Evolutionary conservation across 2,329 filamentous ascomycete genomes (phyloP).

Genomic region (Colletotrichum camelliae): DNA sequence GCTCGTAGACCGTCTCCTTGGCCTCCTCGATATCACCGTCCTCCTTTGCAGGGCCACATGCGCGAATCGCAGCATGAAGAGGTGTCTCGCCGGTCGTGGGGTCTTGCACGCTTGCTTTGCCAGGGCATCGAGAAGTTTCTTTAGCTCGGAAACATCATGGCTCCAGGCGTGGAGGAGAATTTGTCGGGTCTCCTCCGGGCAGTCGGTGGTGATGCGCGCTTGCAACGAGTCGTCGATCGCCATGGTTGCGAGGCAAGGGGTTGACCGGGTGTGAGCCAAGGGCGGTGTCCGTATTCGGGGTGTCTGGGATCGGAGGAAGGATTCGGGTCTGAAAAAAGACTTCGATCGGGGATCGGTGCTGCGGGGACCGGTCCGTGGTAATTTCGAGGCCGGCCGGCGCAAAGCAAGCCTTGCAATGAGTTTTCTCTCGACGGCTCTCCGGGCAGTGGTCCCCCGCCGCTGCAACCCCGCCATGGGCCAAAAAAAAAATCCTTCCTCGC

Average conservation of each 20-base stretch:
- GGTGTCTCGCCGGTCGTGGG: conserved; percentile 85
- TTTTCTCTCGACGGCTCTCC: not conserved
- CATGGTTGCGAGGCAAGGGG: conserved; percentile 22
- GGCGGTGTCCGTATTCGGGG: not conserved
- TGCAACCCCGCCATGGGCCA: conserved; percentile 7
- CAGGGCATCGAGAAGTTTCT: conserved; percentile 69
- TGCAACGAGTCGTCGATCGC: conserved; percentile 55
- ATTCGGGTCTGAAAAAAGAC: not conserved
- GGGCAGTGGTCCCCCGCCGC: not conserved
- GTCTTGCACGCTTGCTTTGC: conserved; percentile 78
- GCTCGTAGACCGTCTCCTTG: conserved; percentile 71
- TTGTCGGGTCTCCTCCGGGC: conserved; percentile 54
- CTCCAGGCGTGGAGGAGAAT: conserved; percentile 61
- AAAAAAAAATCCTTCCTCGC: not conserved
- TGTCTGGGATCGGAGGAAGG: not conserved
- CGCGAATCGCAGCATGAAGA: conserved; percentile 88
- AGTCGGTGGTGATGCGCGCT: conserved; percentile 57
- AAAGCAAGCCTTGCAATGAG: not conserved
- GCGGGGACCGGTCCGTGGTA: conserved; percentile 1
- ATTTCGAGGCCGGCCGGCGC: conserved; percentile 5
- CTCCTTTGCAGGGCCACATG: conserved; percentile 57
- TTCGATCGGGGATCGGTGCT: conserved; percentile 5
- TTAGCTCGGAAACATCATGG: conserved; percentile 69
- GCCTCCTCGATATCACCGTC: conserved; percentile 62
- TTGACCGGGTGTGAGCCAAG: not conserved